Percentiles rank a stretch among this genome's conserved stretches.
Evolutionary conservation across 768 basidiomycete species (phyloP).

Genomic region (Tulasnella sp.): DNA sequence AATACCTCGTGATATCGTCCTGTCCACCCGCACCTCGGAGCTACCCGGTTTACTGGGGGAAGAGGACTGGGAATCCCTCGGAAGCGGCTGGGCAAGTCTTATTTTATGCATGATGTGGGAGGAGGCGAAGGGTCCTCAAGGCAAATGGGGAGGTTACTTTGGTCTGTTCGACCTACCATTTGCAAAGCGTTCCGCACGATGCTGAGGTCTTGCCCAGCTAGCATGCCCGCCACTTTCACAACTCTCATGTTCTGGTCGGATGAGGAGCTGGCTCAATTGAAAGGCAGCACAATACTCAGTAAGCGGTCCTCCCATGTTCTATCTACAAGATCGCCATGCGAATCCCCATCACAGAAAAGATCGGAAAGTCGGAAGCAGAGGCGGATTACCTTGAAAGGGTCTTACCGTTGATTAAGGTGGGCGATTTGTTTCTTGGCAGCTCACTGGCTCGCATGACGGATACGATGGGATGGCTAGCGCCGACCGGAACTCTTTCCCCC

Average conservation of each 20-base stretch:
- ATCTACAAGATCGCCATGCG: neutral
- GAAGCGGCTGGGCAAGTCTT: constrained; percentile 80
- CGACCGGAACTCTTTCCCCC: constrained; percentile 73
- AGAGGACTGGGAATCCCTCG: constrained; percentile 68
- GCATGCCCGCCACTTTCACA: constrained; percentile 70
- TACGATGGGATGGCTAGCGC: constrained; percentile 49
- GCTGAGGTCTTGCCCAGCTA: constrained; percentile 7
- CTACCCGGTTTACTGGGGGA: constrained; percentile 64
- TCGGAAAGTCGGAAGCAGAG: constrained; percentile 84
- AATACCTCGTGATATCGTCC: constrained; percentile 73
- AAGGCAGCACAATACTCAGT: constrained; percentile 89
- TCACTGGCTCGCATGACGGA: neutral
- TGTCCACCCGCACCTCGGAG: constrained; percentile 76
- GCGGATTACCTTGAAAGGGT: constrained; percentile 68
- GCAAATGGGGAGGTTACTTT: constrained; percentile 75
- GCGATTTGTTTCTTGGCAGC: constrained; percentile 36
- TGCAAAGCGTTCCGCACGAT: neutral
- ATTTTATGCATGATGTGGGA: constrained; percentile 99
- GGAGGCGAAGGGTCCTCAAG: constrained; percentile 59
- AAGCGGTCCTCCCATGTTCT: constrained; percentile 35
- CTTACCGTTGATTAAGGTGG: constrained; percentile 70
- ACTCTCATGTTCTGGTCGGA: constrained; percentile 95
- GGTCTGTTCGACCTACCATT: constrained; percentile 46
- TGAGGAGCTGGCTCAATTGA: constrained; percentile 70
- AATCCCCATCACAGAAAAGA: constrained; percentile 60